Base-by-base conservation (phyloP, 805 yeast species). In the Naumovozyma castellii region DNA sequence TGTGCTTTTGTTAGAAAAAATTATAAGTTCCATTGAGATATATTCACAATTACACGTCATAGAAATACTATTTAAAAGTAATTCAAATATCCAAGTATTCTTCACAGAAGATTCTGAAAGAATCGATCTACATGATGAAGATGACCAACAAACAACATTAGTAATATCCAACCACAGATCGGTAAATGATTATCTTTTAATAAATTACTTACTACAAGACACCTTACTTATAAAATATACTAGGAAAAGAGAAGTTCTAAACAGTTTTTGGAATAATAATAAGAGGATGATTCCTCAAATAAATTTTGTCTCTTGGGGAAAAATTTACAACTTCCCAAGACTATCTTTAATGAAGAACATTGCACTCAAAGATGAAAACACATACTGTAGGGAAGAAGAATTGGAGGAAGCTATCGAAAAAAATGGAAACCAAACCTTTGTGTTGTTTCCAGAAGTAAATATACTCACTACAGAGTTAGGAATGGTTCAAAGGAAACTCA, bases 401-500 rank as follows among this genome's bases (percentile, higher is more conserved):
- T 44, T 48, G 25, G 28, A 48, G 44, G 32, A 29, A 5, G 15
- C 13, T 8, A 12, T 29, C 5, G 61, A 27, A 57, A 54, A 39
- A 57, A 66, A 32, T 54, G 62, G 52, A 27, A 51, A 46, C 19
- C 71, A 74, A 47, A 78, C 94, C 84, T 49, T 86, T 0, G 76
- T 79, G 0, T 46, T 84, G 6, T 87, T 87, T 48, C 97, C 97
- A 0, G 97, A 88, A 59, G 95, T 84, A 3, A 83, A 82, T 51
- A 73, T 82, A 5, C 72, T 75, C 57, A 73, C 78, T 0, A 65
- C 71, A 9, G 71, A 71, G 29, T 68, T 68, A 34, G 56, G 48
- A 32, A 65, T 35, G 46, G 57, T 50, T 38, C 94, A 86, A 44
- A 65, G 69, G 31, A 67, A 70, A 22, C 68, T 77, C 44, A 69